phyloP scores from a whole-genome alignment of 805 yeast species.

The Metschnikowia borealis region DNA sequence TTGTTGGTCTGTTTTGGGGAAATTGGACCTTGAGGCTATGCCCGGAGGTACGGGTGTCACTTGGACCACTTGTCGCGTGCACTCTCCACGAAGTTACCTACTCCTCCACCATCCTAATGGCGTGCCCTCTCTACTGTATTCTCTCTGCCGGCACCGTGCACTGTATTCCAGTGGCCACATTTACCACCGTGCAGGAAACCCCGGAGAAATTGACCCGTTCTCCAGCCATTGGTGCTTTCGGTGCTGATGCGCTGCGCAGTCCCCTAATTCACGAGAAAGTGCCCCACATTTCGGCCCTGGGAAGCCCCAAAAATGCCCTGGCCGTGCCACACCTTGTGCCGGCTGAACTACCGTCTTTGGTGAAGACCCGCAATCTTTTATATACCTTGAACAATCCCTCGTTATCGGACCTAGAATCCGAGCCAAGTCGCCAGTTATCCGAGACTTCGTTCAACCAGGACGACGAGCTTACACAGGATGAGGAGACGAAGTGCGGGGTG shows the following conservation, averaged over 20 bases:
- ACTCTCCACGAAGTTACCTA: not conserved
- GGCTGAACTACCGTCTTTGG: slow-evolving; percentile 3
- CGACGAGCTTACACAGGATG: slow-evolving; percentile 8
- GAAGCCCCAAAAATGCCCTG: not conserved
- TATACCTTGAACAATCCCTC: slow-evolving; percentile 37
- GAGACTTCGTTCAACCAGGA: slow-evolving; percentile 12
- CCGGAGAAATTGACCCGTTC: slow-evolving; percentile 12
- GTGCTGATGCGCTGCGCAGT: not conserved
- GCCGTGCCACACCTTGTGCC: not conserved
- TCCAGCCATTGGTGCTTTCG: slow-evolving; percentile 8
- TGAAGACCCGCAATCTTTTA: slow-evolving; percentile 26
- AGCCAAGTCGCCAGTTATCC: slow-evolving; percentile 11
- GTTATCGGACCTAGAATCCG: slow-evolving; percentile 32
- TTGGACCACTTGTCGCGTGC: slow-evolving; percentile 2
- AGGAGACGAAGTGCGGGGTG: not conserved
- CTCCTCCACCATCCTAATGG: slow-evolving; percentile 8
- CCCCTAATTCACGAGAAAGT: not conserved
- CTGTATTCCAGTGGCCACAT: slow-evolving; percentile 24
- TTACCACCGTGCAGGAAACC: slow-evolving; percentile 9
- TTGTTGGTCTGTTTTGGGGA: too few species aligned
- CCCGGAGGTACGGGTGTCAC: slow-evolving; percentile 4
- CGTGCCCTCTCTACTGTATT: slow-evolving; percentile 24
- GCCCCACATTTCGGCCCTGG: not conserved
- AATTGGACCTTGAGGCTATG: too few species aligned
- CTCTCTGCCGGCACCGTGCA: slow-evolving; percentile 24